Conservation (phyloP, 2,329 filamentous ascomycete genomes). For the Elsinoe batatas region DNA sequence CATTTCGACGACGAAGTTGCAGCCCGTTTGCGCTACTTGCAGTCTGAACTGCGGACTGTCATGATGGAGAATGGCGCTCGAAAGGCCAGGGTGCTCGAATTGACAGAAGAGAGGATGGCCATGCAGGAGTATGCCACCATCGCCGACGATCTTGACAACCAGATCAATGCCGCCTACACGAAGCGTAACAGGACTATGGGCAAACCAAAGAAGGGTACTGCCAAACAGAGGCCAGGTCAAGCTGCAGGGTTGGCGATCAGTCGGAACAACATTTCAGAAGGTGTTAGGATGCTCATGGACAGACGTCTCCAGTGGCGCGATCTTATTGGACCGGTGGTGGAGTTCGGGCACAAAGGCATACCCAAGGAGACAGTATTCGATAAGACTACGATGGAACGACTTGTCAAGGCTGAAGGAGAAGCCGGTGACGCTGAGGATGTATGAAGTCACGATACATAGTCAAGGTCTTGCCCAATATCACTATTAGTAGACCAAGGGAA, state of each 20-base stretch:
- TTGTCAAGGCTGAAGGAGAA: constrained; percentile 67
- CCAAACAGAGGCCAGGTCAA: constrained; percentile 38
- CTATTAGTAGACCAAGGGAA: neutral
- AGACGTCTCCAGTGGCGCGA: constrained; percentile 80
- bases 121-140: constrained; percentile 96
- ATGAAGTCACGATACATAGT: neutral
- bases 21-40: constrained; percentile 75
- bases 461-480: neutral
- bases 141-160: constrained; percentile 87
- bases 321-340: constrained; percentile 82
- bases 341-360: constrained; percentile 67
- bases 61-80: constrained; percentile 82
- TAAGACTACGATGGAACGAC: constrained; percentile 58
- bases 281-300: constrained; percentile 88
- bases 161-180: constrained; percentile 89
- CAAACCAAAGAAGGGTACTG: constrained; percentile 68
- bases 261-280: constrained; percentile 76
- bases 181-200: constrained; percentile 91
- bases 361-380: constrained; percentile 72
- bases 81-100: constrained; percentile 74
- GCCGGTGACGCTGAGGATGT: constrained; percentile 54
- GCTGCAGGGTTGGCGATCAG: constrained; percentile 52
- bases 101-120: constrained; percentile 86
- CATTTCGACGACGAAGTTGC: constrained; percentile 93
- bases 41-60: constrained; percentile 70